Percentiles rank a stretch among this genome's conserved stretches.
These are phyloP conservation scores for Spiromastix sp. DNA, from an alignment of 2,329 filamentous ascomycete genomes.

Conservation along the genomic window DNA sequence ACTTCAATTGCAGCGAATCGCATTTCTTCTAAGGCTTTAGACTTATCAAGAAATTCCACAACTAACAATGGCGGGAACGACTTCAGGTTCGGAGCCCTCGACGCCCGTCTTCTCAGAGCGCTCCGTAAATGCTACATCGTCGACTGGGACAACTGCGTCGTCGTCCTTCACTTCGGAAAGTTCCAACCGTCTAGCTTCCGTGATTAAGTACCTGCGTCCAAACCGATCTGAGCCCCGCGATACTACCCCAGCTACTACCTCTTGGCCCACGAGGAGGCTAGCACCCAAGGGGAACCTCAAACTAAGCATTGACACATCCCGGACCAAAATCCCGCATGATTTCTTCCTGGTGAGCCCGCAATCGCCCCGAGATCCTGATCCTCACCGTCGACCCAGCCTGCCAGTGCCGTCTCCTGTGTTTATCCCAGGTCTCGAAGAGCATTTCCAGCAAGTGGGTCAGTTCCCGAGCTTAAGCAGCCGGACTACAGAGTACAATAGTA, in stretches of 20 bases:
- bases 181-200: slow-evolving; percentile 10
- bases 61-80: no score
- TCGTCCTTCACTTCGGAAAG: slow-evolving; percentile 5
- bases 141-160: neutral
- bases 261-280: slow-evolving; percentile 2
- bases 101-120: neutral
- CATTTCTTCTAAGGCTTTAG: no score
- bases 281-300: neutral
- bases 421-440: neutral
- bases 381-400: neutral
- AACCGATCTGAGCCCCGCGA: slow-evolving; percentile 2
- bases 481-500: no score
- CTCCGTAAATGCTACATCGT: neutral
- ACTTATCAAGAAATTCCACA: no score
- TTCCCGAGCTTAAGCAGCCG: no score
- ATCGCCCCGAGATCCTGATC: neutral
- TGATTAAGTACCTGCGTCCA: slow-evolving; percentile 12
- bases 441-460: neutral
- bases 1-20: no score
- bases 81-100: neutral
- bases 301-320: neutral
- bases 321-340: slow-evolving; percentile 3
- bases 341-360: neutral
- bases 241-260: slow-evolving; percentile 5
- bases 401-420: slow-evolving; percentile 2